phyloP scores from a whole-genome alignment of 352 stramenopile genomes.

The Phytophthora europaea region DNA sequence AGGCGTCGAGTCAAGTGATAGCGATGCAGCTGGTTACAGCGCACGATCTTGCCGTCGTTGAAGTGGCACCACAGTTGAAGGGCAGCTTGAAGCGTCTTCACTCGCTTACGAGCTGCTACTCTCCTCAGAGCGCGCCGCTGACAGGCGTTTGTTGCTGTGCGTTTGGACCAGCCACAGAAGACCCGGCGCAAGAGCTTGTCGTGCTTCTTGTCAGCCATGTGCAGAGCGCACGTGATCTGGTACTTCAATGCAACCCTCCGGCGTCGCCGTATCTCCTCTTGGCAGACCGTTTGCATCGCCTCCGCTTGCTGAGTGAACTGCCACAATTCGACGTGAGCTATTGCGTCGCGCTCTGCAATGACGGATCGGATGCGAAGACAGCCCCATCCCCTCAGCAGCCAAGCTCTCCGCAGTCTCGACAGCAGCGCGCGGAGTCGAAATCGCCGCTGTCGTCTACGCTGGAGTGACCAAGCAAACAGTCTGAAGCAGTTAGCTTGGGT shows the following conservation, averaged over 20 bases:
- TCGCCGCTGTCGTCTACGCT: conserved; percentile 21
- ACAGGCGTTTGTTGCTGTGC: conserved; percentile 1
- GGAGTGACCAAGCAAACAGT: conserved; percentile 10
- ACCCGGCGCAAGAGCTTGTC: conserved; percentile 17
- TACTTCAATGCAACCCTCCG: conserved; percentile 37
- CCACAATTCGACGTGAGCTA: conserved; percentile 31
- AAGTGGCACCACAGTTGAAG: conserved; percentile 20
- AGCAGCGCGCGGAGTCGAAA: conserved; percentile 30
- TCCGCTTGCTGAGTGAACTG: conserved; percentile 32
- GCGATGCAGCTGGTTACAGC: conserved; percentile 6
- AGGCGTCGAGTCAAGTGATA: conserved; percentile 9
- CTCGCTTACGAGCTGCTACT: conserved; percentile 13
- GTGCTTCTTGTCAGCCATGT: conserved; percentile 35
- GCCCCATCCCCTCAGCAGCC: conserved; percentile 37
- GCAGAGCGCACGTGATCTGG: conserved; percentile 45
- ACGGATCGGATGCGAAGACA: conserved; percentile 24
- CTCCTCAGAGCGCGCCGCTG: conserved; percentile 16
- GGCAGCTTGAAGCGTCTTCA: conserved; percentile 9
- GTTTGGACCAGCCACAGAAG: conserved; percentile 28
- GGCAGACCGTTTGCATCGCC: conserved; percentile 18
- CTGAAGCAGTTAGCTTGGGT: conserved; percentile 13
- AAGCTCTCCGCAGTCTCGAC: conserved; percentile 13
- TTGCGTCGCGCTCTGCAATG: conserved; percentile 25
- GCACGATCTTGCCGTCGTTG: not conserved
- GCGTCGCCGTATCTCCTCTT: conserved; percentile 26